phyloP scores from a whole-genome alignment of 2,329 filamentous ascomycete genomes.

The Metarhizium anisopliae region DNA sequence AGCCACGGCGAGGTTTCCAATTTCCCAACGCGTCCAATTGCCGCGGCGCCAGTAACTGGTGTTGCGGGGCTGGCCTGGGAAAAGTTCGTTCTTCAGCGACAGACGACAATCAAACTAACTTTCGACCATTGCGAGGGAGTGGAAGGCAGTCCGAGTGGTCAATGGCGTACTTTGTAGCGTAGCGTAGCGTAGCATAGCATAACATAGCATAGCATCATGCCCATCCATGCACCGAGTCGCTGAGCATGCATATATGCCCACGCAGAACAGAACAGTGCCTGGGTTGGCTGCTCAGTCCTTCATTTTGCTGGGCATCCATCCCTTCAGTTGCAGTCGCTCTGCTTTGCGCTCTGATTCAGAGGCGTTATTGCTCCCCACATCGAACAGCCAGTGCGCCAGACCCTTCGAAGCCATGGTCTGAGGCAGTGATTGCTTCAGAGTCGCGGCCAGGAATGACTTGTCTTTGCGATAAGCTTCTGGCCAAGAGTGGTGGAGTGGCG shows the following conservation, averaged over 20 bases:
- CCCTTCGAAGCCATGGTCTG: constrained; percentile 26
- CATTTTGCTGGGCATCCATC: constrained; percentile 16
- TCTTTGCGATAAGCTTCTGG: constrained; percentile 23
- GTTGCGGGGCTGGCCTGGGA: not conserved
- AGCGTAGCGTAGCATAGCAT: no score
- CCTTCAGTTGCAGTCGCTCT: constrained; percentile 12
- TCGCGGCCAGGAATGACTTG: constrained; percentile 25
- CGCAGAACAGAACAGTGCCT: no score
- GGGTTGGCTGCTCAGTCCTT: not conserved
- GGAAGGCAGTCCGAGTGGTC: not conserved
- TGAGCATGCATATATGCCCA: no score
- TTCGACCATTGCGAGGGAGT: not conserved
- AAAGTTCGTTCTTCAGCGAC: no score
- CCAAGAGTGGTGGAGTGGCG: constrained; percentile 33
- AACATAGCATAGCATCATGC: not conserved
- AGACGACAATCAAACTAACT: no score
- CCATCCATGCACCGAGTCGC: not conserved
- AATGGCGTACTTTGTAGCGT: not conserved
- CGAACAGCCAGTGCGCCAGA: constrained; percentile 33
- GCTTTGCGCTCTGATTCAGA: constrained; percentile 5
- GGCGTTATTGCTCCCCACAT: constrained; percentile 9
- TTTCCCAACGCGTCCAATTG: not conserved
- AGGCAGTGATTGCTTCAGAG: constrained; percentile 31
- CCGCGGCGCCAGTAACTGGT: not conserved
- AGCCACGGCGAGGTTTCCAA: not conserved